Conservation (phyloP, 805 yeast genomes). For the Maudiozyma serrabonitensis region DNA sequence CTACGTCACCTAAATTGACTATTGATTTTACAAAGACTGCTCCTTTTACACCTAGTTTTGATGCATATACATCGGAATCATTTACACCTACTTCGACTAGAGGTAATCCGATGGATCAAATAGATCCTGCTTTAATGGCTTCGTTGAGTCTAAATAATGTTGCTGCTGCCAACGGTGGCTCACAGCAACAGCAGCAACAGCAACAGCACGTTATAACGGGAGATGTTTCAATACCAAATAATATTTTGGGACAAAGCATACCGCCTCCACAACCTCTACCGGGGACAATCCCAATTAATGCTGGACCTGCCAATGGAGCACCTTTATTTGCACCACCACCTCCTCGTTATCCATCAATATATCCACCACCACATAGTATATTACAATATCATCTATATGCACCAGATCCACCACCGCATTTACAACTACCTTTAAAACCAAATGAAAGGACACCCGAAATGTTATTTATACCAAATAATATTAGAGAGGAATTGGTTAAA, state of each 20-base stretch:
- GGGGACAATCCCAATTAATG: too few species aligned
- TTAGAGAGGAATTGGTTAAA: conserved; percentile 61
- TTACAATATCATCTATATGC: conserved; percentile 83
- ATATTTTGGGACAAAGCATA: not conserved
- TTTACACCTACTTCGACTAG: conserved; percentile 23
- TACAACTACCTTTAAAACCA: conserved; percentile 48
- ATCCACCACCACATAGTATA: conserved; percentile 33
- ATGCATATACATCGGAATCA: conserved; percentile 25
- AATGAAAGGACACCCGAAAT: conserved; percentile 62
- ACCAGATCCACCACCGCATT: conserved; percentile 75
- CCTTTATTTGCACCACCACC: not conserved
- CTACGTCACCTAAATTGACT: not conserved
- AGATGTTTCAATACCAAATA: too few species aligned
- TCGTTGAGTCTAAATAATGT: too few species aligned
- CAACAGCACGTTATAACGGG: not conserved
- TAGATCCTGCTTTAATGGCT: not conserved
- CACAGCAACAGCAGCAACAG: not conserved
- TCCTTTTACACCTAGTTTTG: conserved; percentile 19
- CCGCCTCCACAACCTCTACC: not conserved
- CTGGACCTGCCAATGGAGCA: not conserved
- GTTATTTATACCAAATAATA: conserved; percentile 61
- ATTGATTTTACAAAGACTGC: conserved; percentile 1
- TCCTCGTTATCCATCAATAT: conserved; percentile 25
- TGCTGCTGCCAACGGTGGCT: not conserved
- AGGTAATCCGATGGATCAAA: conserved; percentile 12